A percentile compares a stretch with the other conserved stretches of the same genome.
These are phyloP conservation scores for Capronia coronata DNA, from an alignment of 2,329 filamentous ascomycete genomes.

Conservation along the genomic window DNA sequence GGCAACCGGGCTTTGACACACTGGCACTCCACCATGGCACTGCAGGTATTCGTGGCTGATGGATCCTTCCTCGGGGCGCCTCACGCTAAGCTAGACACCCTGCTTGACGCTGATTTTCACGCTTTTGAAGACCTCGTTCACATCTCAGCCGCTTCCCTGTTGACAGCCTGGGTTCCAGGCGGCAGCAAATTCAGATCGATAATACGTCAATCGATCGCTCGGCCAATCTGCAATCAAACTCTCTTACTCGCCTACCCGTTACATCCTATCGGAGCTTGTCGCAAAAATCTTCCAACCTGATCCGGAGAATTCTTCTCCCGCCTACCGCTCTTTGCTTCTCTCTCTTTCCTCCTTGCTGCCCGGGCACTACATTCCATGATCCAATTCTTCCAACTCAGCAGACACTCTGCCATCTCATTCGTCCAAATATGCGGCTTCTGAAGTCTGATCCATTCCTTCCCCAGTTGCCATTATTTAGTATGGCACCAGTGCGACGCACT, in stretches of 20 bases:
- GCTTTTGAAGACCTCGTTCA: neutral
- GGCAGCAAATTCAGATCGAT: neutral
- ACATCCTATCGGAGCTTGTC: no score
- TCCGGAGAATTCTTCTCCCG: neutral
- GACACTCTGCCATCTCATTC: constrained; percentile 1
- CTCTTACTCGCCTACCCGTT: neutral
- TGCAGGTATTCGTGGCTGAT: neutral
- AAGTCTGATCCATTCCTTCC: constrained; percentile 1
- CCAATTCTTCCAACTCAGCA: no score
- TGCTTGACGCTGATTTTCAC: neutral
- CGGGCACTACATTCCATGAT: no score
- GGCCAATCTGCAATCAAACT: neutral
- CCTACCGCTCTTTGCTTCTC: neutral
- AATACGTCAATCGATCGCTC: neutral
- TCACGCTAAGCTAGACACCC: neutral
- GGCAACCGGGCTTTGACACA: neutral
- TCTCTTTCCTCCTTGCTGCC: neutral
- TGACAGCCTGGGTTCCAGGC: constrained; percentile 9
- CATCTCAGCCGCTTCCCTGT: neutral
- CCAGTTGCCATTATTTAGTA: constrained; percentile 14
- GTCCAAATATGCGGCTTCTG: constrained; percentile 2
- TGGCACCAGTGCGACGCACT: no score
- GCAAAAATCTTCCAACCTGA: neutral
- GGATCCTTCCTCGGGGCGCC: neutral
- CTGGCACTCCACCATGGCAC: no score